phyloP scores from a whole-genome alignment of 2,329 filamentous ascomycete species.

The Colletotrichum theobromicola region DNA sequence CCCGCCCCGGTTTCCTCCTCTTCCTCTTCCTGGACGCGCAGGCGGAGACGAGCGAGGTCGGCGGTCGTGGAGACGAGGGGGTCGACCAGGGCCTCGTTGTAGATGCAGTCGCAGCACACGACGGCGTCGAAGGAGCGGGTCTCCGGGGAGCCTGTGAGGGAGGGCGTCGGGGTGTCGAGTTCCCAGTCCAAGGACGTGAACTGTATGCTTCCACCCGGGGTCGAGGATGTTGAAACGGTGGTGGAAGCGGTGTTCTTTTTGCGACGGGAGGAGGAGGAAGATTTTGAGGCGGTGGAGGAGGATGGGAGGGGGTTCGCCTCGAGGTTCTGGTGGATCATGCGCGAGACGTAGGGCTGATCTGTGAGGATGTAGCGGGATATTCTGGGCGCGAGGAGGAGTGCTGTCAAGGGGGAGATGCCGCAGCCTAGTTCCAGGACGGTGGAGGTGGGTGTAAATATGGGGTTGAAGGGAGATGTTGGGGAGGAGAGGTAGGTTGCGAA shows the following conservation, averaged over 20 bases:
- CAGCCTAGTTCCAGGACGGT: conserved; percentile 84
- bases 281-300: background rate
- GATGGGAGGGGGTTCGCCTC: conserved; percentile 55
- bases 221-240: background rate
- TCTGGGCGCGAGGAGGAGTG: conserved; percentile 67
- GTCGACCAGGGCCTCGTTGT: conserved; percentile 84
- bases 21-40: conserved; percentile 11
- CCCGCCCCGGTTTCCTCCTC: conserved; percentile 16
- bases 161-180: conserved; percentile 55
- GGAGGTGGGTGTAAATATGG: conserved; percentile 59
- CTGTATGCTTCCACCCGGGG: conserved; percentile 44
- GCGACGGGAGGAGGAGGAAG: background rate
- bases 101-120: conserved; percentile 92
- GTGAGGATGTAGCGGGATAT: conserved; percentile 77
- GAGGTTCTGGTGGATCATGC: conserved; percentile 79
- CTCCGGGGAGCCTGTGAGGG: conserved; percentile 39
- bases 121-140: conserved; percentile 70
- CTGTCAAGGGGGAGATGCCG: conserved; percentile 83
- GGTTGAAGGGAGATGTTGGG: conserved; percentile 63
- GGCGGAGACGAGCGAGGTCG: conserved; percentile 72
- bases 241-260: conserved; percentile 13
- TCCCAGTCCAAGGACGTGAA: conserved; percentile 86
- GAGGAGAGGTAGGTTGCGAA: conserved; percentile 82
- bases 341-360: conserved; percentile 86
- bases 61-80: conserved; percentile 84